These are phyloP conservation scores for Dicorynia guianensis DNA, from an alignment of 306 rosid genomes.

Conservation along the genomic window DNA sequence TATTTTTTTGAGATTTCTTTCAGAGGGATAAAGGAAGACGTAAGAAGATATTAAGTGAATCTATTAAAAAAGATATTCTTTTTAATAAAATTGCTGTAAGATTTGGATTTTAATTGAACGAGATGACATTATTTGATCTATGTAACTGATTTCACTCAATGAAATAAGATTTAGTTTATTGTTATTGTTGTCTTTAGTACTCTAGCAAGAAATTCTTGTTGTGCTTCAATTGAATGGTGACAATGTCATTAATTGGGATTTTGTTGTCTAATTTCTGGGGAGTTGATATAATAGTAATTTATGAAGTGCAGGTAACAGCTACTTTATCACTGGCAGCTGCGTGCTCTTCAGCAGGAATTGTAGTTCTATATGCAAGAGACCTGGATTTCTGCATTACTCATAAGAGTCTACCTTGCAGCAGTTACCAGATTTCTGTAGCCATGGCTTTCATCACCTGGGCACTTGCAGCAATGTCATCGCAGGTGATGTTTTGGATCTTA, in stretches of 20 bases:
- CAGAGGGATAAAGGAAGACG: no score
- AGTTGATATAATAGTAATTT: conserved; percentile 27
- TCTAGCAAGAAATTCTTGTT: neutral
- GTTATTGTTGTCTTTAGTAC: no score
- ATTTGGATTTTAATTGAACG: no score
- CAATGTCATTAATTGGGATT: neutral
- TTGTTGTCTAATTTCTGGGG: conserved; percentile 2
- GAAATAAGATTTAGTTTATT: no score
- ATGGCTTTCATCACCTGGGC: conserved; percentile 87
- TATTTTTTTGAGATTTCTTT: neutral
- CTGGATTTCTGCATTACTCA: conserved; percentile 50
- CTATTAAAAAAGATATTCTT: no score
- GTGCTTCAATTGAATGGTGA: neutral
- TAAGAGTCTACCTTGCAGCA: conserved; percentile 56
- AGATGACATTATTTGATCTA: no score
- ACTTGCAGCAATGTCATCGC: conserved; percentile 77
- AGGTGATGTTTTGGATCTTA: conserved; percentile 94
- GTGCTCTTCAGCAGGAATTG: conserved; percentile 85
- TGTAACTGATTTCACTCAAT: no score
- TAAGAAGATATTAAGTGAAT: no score
- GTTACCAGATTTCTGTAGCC: conserved; percentile 70
- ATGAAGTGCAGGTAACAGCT: conserved; percentile 81
- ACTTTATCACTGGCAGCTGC: conserved; percentile 92
- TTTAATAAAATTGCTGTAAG: no score
- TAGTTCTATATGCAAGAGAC: conserved; percentile 67